Percentiles rank a stretch among this genome's conserved stretches.
phyloP scores from a whole-genome alignment of 1,284 basidiomycete genomes.

The Apiotrichum gamsii region DNA sequence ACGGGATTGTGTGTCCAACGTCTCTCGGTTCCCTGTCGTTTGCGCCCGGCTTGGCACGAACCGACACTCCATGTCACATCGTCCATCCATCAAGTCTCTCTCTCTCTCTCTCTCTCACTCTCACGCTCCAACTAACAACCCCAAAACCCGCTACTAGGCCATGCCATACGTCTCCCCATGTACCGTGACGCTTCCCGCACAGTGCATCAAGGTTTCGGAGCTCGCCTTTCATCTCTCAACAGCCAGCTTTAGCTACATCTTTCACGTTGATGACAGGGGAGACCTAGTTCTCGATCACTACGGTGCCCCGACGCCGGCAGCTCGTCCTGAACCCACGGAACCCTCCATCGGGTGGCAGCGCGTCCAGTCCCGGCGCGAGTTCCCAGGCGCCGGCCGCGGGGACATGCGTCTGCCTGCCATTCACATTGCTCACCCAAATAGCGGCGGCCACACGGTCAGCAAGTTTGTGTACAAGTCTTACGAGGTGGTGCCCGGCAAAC shows the following conservation, averaged over 20 bases:
- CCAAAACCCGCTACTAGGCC: too few species aligned
- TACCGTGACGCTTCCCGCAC: too few species aligned
- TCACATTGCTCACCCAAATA: constrained; percentile 13
- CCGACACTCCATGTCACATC: too few species aligned
- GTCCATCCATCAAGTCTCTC: too few species aligned
- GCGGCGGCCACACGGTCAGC: constrained; percentile 16
- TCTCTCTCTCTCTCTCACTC: too few species aligned
- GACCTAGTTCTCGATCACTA: constrained; percentile 32
- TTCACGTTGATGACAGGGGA: constrained; percentile 19
- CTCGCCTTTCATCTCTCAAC: background rate
- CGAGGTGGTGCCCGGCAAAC: constrained; percentile 20
- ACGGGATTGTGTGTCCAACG: too few species aligned
- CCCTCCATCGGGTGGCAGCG: background rate
- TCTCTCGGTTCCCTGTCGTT: too few species aligned
- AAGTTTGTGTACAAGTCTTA: constrained; percentile 19
- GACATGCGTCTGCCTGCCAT: constrained; percentile 31
- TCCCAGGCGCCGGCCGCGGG: constrained; percentile 26
- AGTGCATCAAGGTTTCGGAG: too few species aligned
- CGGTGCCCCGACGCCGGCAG: constrained; percentile 7
- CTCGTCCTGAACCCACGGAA: background rate
- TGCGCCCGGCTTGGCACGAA: too few species aligned
- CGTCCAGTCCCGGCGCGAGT: constrained; percentile 21
- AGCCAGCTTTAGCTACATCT: constrained; percentile 12
- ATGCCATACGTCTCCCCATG: too few species aligned
- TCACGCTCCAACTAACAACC: too few species aligned